phyloP scores from a whole-genome alignment of 352 stramenopile genomes.

The Thraustochytrium sp. region DNA sequence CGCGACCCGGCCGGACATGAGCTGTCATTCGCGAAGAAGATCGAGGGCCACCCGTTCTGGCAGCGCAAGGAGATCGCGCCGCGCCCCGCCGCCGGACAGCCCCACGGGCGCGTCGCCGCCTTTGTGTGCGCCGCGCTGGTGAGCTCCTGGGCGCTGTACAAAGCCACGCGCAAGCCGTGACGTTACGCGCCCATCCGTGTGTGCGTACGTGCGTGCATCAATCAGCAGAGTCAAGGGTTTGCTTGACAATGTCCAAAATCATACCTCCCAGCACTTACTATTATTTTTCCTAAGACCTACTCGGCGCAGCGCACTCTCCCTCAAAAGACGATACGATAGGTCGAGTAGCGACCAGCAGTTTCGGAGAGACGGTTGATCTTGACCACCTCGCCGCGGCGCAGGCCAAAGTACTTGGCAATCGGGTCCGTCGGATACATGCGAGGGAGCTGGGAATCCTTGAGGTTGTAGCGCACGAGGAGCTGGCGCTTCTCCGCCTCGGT shows the following conservation, averaged over 20 bases:
- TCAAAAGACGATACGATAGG: constrained; percentile 93
- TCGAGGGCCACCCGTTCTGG: constrained; percentile 10
- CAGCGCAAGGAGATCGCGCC: neutral
- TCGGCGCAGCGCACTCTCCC: no score
- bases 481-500: constrained; percentile 91
- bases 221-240: no score
- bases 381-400: constrained; percentile 94
- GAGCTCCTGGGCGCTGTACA: neutral
- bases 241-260: no score
- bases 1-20: neutral
- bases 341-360: constrained; percentile 98
- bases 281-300: no score
- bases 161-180: no score
- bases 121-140: neutral
- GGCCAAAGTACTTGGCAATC: constrained; percentile 94
- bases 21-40: constrained; percentile 22
- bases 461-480: constrained; percentile 95
- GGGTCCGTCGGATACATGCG: constrained; percentile 98
- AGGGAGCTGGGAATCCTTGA: constrained; percentile 97
- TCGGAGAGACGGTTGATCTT: constrained; percentile 99
- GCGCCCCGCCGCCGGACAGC: neutral
- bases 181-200: no score
- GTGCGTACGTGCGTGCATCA: no score
- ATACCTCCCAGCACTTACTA: no score
- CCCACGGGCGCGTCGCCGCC: neutral